Evolutionary conservation across 192 early-diverging fungal genomes (phyloP).

Genomic region (Backusella tuberculispora): DNA sequence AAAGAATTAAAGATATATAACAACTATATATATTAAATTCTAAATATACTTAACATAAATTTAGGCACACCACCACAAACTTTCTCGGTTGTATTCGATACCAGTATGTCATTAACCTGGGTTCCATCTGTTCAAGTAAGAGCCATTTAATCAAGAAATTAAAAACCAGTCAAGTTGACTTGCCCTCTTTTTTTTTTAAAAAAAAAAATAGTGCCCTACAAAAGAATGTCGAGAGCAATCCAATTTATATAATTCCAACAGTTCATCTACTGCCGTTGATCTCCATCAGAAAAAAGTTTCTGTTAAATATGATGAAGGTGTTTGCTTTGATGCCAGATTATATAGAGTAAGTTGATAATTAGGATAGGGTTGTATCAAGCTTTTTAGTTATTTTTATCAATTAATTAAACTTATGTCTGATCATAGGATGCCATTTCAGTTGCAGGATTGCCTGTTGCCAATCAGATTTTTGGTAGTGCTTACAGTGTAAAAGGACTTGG

Average conservation of each 20-base stretch:
- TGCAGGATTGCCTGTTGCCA: conserved; percentile 21
- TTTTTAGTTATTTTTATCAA: not conserved
- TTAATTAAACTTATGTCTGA: not conserved
- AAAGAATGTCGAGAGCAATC: conserved; percentile 15
- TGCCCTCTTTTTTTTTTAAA: not conserved
- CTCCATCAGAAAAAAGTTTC: conserved; percentile 28
- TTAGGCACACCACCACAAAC: conserved; percentile 38
- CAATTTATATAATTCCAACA: conserved; percentile 26
- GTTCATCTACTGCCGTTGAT: conserved; percentile 32
- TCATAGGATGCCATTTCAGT: conserved; percentile 33
- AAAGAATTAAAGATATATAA: not conserved
- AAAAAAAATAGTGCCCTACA: conserved; percentile 26
- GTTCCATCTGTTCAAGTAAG: conserved; percentile 30
- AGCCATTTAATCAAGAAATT: not conserved
- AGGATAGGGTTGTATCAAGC: too few relatives aligned
- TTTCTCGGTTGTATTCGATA: conserved; percentile 37
- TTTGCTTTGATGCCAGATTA: conserved; percentile 32
- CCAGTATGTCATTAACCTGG: conserved; percentile 37
- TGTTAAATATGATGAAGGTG: conserved; percentile 29
- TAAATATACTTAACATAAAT: not conserved
- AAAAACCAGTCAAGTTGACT: not conserved
- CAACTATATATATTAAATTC: not conserved
- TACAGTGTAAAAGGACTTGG: conserved; percentile 29
- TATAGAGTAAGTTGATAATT: conserved; percentile 26
- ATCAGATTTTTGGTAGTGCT: conserved; percentile 35